Evolutionary conservation across 176 grass and related monocot species (phyloP).

Genomic region (Areca catechu): DNA sequence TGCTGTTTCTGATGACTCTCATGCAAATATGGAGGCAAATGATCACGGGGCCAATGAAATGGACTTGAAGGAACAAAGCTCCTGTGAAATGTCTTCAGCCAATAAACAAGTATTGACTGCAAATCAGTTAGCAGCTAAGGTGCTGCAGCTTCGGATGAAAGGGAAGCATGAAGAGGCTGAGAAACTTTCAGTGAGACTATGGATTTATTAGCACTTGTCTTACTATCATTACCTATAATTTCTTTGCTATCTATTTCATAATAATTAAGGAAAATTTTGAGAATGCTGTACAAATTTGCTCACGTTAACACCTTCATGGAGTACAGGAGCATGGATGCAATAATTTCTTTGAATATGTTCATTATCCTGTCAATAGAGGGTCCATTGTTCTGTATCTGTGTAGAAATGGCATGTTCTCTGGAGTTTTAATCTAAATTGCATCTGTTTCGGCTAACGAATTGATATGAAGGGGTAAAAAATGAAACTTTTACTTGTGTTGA

Average conservation of each 20-base stretch:
- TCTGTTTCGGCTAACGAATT: not conserved
- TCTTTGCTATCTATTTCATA: too few relatives aligned
- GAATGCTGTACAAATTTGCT: too few relatives aligned
- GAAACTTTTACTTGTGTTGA: too few relatives aligned
- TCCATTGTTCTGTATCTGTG: too few relatives aligned
- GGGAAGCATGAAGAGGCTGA: slow-evolving; percentile 84
- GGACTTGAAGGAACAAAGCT: slow-evolving; percentile 24
- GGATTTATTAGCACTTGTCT: slow-evolving; percentile 10
- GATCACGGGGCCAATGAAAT: slow-evolving; percentile 19
- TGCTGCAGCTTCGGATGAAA: slow-evolving; percentile 89
- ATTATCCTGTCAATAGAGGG: too few relatives aligned
- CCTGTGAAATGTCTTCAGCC: slow-evolving; percentile 15
- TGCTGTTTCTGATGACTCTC: slow-evolving; percentile 14
- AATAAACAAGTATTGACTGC: slow-evolving; percentile 53
- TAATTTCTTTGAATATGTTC: too few relatives aligned
- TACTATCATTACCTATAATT: slow-evolving; percentile 9
- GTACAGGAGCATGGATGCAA: too few relatives aligned
- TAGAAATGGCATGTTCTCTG: too few relatives aligned
- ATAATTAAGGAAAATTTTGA: too few relatives aligned
- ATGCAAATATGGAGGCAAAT: slow-evolving; percentile 21
- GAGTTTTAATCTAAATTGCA: not conserved
- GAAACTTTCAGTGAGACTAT: slow-evolving; percentile 66
- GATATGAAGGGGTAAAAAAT: not conserved
- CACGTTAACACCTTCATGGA: too few relatives aligned
- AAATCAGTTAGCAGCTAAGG: slow-evolving; percentile 84